Evolutionary conservation across 768 basidiomycete species (phyloP).

Genomic region (Chalciporus pseudorubinellus): DNA sequence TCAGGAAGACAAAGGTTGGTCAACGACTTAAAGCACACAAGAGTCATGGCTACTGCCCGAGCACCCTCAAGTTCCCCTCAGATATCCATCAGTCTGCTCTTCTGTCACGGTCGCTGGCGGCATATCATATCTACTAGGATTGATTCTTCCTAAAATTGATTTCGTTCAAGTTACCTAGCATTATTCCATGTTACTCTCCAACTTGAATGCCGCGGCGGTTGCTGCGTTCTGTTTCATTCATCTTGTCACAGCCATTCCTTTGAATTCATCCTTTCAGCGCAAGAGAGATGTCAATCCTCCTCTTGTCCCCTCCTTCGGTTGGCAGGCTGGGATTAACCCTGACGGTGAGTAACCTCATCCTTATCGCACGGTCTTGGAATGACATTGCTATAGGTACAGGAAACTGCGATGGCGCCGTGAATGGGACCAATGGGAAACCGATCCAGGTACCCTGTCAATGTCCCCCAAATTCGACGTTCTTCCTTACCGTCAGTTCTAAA

Average conservation of each 20-base stretch:
- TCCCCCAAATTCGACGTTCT: slow-evolving; percentile 53
- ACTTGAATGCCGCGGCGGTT: no score
- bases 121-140: no score
- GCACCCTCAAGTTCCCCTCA: slow-evolving; percentile 5
- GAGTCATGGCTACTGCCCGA: slow-evolving; percentile 8
- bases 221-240: slow-evolving; percentile 9
- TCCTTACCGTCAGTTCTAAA: slow-evolving; percentile 43
- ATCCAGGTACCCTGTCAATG: slow-evolving; percentile 65
- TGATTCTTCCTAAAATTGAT: slow-evolving; percentile 4
- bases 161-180: neutral
- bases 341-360: slow-evolving; percentile 43
- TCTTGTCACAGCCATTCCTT: slow-evolving; percentile 13
- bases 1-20: slow-evolving; percentile 14
- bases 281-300: slow-evolving; percentile 50
- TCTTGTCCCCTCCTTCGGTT: slow-evolving; percentile 62
- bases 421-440: slow-evolving; percentile 51
- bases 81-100: no score
- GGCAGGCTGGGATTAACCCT: slow-evolving; percentile 54
- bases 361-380: neutral
- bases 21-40: neutral
- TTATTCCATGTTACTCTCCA: slow-evolving; percentile 15
- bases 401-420: slow-evolving; percentile 65
- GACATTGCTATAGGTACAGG: slow-evolving; percentile 44
- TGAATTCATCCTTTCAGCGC: slow-evolving; percentile 6
- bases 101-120: slow-evolving; percentile 20